phyloP scores from a whole-genome alignment of 805 yeast genomes.

The Lachancea waltii region DNA sequence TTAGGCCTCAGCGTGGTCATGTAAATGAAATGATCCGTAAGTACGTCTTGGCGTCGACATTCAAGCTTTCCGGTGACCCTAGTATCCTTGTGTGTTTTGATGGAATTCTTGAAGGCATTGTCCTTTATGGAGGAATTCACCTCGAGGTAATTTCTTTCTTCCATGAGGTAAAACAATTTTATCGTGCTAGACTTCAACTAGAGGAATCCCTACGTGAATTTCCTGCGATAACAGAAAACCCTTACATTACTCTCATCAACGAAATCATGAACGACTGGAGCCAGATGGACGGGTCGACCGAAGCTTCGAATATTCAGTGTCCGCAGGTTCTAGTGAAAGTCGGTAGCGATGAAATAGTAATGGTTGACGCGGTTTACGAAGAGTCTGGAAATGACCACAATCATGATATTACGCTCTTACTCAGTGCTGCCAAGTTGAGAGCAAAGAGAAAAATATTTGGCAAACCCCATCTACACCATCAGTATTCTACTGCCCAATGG shows the following conservation, averaged over 20 bases:
- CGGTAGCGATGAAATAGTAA: not conserved
- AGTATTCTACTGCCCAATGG: slow-evolving; percentile 9
- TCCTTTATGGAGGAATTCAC: slow-evolving; percentile 41
- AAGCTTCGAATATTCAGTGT: slow-evolving; percentile 8
- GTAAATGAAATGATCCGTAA: slow-evolving; percentile 36
- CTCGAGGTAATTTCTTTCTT: slow-evolving; percentile 40
- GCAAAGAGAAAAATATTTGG: slow-evolving; percentile 12
- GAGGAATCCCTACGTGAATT: too few relatives aligned
- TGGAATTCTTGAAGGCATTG: slow-evolving; percentile 37
- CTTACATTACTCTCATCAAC: slow-evolving; percentile 11
- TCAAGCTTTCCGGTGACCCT: slow-evolving; percentile 36
- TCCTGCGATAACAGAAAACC: too few relatives aligned
- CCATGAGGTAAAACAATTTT: slow-evolving; percentile 31
- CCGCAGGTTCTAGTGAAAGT: slow-evolving; percentile 6
- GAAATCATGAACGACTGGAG: slow-evolving; percentile 12
- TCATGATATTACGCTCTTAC: slow-evolving; percentile 11
- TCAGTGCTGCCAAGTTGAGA: slow-evolving; percentile 15
- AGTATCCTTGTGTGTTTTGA: slow-evolving; percentile 30
- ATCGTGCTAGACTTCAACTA: not conserved
- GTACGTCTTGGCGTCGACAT: slow-evolving; percentile 33
- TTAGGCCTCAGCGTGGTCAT: slow-evolving; percentile 12
- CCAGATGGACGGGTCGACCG: not conserved
- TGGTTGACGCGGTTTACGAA: slow-evolving; percentile 9
- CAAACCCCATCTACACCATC: slow-evolving; percentile 6
- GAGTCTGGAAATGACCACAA: slow-evolving; percentile 10